A percentile compares a stretch with the other conserved stretches of the same genome.
Conservation (phyloP, 108 stramenopile species). For the Asterionellopsis glacialis region DNA sequence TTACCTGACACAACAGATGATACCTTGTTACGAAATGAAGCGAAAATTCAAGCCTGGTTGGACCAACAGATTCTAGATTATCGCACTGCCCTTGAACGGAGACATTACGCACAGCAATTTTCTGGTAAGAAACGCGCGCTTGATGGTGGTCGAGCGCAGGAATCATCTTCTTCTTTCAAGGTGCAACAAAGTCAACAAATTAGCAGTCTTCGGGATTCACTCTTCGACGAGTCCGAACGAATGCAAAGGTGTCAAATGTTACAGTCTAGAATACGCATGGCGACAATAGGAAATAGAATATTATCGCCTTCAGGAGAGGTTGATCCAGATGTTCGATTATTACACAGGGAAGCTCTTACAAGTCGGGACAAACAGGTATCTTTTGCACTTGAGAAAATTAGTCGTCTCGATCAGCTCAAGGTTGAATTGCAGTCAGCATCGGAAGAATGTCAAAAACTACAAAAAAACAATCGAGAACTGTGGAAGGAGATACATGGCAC, state of each 20-base stretch:
- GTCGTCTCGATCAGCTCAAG: neutral
- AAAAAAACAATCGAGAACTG: neutral
- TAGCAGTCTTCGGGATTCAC: neutral
- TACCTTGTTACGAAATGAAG: neutral
- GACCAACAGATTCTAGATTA: conserved; percentile 13
- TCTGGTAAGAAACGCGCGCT: neutral
- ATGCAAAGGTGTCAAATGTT: conserved; percentile 4
- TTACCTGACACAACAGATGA: too few species aligned
- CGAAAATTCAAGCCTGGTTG: neutral
- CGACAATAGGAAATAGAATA: neutral
- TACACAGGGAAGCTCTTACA: neutral
- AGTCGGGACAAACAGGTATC: neutral
- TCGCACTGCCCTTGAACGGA: neutral
- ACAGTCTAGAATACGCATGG: neutral
- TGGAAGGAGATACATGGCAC: conserved; percentile 1
- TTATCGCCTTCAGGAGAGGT: neutral
- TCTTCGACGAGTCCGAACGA: conserved; percentile 8
- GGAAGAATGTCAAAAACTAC: neutral
- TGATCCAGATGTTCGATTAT: neutral
- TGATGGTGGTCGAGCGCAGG: neutral
- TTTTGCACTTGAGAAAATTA: neutral
- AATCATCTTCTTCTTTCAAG: neutral
- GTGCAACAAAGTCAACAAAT: neutral
- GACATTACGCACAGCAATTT: neutral
- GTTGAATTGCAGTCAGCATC: neutral